phyloP scores from a whole-genome alignment of 169 alveolate species.

The Eimeria maxima region DNA sequence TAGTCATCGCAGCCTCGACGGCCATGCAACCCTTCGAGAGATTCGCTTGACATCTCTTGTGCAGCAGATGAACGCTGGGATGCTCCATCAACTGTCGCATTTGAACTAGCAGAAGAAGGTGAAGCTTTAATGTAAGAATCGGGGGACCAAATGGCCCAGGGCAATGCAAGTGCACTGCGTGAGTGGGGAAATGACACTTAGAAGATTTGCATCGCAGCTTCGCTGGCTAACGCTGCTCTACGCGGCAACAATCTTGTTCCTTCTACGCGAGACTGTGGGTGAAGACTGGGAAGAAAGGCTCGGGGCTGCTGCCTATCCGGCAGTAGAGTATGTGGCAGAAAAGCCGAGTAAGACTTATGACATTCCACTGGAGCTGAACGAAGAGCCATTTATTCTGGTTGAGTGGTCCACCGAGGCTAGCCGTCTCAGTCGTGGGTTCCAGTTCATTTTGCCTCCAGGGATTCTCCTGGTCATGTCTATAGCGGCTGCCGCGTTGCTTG shows the following conservation, averaged over 20 bases:
- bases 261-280: not conserved
- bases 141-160: conserved; percentile 32
- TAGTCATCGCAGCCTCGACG: not conserved
- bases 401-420: conserved; percentile 31
- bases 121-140: not conserved
- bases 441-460: conserved; percentile 5
- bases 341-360: conserved; percentile 1
- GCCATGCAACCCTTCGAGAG: conserved; percentile 6
- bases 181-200: conserved; percentile 8
- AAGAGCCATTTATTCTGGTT: conserved; percentile 23
- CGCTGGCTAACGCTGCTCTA: not conserved
- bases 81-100: not conserved
- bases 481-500: not conserved
- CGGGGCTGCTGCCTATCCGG: conserved; percentile 15
- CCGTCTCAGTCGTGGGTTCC: conserved; percentile 6
- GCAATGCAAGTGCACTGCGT: not conserved
- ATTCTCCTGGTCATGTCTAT: not conserved
- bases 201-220: not conserved
- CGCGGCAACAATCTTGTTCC: not conserved
- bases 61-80: not conserved
- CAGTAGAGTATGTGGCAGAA: conserved; percentile 26
- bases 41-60: not conserved
- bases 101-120: not conserved
- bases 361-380: conserved; percentile 44
- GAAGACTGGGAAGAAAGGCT: not conserved